Conservation (phyloP, 1,284 basidiomycete genomes). For the Agaricales sp. region DNA sequence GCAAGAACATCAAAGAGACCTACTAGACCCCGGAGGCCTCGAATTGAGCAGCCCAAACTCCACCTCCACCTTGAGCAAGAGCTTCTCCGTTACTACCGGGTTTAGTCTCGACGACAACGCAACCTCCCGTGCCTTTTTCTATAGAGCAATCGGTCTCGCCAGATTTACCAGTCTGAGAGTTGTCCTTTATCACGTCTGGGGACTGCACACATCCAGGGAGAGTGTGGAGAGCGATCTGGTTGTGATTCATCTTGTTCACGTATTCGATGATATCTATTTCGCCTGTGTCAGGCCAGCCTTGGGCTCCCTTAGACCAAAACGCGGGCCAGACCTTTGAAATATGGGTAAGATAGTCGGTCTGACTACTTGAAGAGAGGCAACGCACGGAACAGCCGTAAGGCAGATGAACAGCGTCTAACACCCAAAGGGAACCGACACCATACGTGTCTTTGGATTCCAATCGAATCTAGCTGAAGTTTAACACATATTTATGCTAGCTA, state of each 20-base stretch:
- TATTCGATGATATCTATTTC: conserved; percentile 53
- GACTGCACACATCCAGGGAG: conserved; percentile 28
- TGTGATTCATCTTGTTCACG: conserved; percentile 35
- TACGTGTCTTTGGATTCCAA: conserved; percentile 43
- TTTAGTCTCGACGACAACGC: conserved; percentile 48
- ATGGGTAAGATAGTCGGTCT: conserved; percentile 1
- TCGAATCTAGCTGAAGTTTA: conserved; percentile 28
- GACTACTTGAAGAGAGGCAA: conserved; percentile 9
- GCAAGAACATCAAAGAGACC: conserved; percentile 15
- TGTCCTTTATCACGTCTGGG: conserved; percentile 8
- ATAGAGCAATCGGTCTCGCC: conserved; percentile 35
- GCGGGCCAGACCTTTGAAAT: conserved; percentile 36
- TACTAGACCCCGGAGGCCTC: conserved; percentile 43
- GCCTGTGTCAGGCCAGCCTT: conserved; percentile 31
- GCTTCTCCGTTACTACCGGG: conserved; percentile 46
- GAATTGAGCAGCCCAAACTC: conserved; percentile 64
- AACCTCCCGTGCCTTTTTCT: conserved; percentile 34
- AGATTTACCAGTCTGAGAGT: conserved; percentile 23
- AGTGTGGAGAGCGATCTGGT: conserved; percentile 57
- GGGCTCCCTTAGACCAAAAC: conserved; percentile 35
- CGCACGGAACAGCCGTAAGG: conserved; percentile 59
- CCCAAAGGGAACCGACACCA: conserved; percentile 39
- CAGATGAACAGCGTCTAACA: conserved; percentile 47
- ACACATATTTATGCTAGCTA: not conserved
- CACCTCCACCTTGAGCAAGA: conserved; percentile 60